These are phyloP conservation scores for Fusarium miscanthi DNA, from an alignment of 2,329 filamentous ascomycete species.

Conservation along the genomic window DNA sequence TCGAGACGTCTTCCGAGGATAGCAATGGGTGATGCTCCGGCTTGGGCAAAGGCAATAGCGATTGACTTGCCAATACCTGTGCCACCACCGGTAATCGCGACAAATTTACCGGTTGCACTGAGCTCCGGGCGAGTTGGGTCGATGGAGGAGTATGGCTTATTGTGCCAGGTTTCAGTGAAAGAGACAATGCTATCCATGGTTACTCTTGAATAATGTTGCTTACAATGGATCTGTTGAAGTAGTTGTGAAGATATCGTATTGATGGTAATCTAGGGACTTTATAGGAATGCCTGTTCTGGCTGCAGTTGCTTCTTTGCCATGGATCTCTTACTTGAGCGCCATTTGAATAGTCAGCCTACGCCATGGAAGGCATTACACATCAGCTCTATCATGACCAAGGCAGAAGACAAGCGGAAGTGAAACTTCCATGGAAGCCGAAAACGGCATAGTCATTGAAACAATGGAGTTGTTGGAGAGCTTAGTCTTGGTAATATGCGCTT, in stretches of 20 bases:
- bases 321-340: not conserved
- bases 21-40: not conserved
- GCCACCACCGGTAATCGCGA: not conserved
- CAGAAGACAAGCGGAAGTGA: accelerated
- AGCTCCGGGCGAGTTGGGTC: not conserved
- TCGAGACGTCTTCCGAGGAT: not conserved
- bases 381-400: not conserved
- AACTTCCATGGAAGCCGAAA: not conserved
- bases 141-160: not conserved
- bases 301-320: not conserved
- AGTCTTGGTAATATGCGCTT: not conserved
- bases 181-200: not conserved
- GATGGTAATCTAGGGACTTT: not conserved
- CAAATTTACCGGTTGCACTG: not conserved
- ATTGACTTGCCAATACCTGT: not conserved
- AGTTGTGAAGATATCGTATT: accelerated
- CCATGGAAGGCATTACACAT: not conserved
- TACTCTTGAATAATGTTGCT: not conserved
- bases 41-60: not conserved
- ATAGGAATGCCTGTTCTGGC: too few species aligned
- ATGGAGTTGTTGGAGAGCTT: not conserved
- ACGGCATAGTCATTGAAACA: not conserved
- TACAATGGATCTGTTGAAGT: accelerated
- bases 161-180: not conserved
- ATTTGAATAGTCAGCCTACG: too few species aligned